Evolutionary conservation across 2,329 filamentous ascomycete species (phyloP).

Genomic region (Aspergillus intermedius): DNA sequence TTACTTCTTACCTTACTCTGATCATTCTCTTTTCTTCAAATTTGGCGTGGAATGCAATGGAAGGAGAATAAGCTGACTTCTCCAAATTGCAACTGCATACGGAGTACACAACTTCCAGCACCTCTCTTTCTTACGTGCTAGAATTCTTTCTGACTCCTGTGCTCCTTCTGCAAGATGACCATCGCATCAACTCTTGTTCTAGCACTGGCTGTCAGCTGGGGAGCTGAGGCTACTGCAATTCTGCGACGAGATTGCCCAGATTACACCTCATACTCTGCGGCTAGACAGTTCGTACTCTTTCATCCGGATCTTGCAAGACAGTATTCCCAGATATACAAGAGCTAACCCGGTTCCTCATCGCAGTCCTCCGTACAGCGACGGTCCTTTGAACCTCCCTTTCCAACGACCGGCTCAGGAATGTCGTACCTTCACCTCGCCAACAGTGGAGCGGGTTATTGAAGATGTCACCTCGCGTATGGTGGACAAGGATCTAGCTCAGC

Average conservation of each 20-base stretch:
- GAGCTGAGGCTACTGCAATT: slow-evolving; percentile 14
- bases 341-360: neutral
- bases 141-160: neutral
- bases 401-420: slow-evolving; percentile 76
- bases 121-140: neutral
- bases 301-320: slow-evolving; percentile 2
- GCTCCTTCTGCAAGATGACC: neutral
- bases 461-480: slow-evolving; percentile 73
- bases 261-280: slow-evolving; percentile 55
- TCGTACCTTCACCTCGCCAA: slow-evolving; percentile 79
- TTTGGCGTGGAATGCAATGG: neutral
- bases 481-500: slow-evolving; percentile 77
- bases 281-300: slow-evolving; percentile 49
- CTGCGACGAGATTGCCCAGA: slow-evolving; percentile 55
- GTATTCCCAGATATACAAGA: neutral
- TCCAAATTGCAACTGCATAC: neutral
- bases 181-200: slow-evolving; percentile 8
- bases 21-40: neutral
- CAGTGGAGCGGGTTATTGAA: slow-evolving; percentile 80
- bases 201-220: slow-evolving; percentile 8
- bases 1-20: neutral
- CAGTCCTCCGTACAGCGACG: slow-evolving; percentile 72
- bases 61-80: neutral
- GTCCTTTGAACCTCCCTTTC: slow-evolving; percentile 72
- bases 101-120: neutral